These are phyloP conservation scores for Quercus phellos DNA, from an alignment of 331 rosid genomes.

Conservation along the genomic window DNA sequence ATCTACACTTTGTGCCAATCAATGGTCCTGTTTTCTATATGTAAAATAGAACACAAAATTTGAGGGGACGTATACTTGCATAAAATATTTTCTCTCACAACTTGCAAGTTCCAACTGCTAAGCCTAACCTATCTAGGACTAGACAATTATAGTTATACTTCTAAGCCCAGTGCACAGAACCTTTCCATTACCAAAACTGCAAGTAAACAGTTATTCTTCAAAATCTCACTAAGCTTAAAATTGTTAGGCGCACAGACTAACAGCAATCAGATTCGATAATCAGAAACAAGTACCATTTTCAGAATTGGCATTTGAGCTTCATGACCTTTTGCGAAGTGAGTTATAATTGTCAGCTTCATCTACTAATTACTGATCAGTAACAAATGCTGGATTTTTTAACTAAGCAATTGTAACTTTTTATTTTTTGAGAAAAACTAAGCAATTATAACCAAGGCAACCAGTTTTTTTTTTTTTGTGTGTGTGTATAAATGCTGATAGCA, in stretches of 20 bases:
- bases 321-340: neutral
- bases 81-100: neutral
- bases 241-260: neutral
- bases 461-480: neutral
- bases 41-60: neutral
- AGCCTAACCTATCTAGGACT: neutral
- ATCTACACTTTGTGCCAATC: neutral
- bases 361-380: neutral
- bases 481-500: neutral
- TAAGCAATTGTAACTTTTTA: neutral
- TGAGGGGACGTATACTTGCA: neutral
- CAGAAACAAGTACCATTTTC: neutral
- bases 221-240: neutral
- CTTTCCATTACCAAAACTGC: neutral
- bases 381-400: neutral
- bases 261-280: neutral
- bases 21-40: neutral
- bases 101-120: neutral
- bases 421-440: neutral
- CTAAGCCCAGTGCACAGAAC: neutral
- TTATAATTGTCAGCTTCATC: neutral
- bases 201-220: conserved; percentile 5
- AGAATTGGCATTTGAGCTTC: neutral
- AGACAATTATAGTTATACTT: neutral
- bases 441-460: neutral